Conservation (phyloP, 176 grass and related monocot genomes). For the Oryza brachyantha region DNA sequence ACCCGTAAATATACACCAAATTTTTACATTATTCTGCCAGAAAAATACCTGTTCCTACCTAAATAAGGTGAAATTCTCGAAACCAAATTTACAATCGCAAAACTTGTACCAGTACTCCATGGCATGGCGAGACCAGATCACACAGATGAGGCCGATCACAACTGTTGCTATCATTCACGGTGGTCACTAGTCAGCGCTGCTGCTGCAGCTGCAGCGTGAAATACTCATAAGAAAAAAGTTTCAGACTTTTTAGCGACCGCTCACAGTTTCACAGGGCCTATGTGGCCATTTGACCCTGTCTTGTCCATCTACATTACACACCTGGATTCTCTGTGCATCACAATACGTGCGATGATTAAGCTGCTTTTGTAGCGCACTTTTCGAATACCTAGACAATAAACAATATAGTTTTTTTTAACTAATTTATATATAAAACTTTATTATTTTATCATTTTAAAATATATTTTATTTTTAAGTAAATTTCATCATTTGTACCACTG, state of each 20-base stretch:
- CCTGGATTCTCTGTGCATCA: conserved; percentile 26
- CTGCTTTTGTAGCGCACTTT: no score
- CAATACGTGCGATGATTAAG: no score
- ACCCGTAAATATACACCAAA: no score
- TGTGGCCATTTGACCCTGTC: conserved; percentile 42
- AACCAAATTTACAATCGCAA: neutral
- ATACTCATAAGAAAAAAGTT: conserved; percentile 6
- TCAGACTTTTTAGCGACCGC: conserved; percentile 30
- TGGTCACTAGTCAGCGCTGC: neutral
- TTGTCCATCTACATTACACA: neutral
- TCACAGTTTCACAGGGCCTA: conserved; percentile 40
- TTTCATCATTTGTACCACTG: no score
- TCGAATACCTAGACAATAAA: no score
- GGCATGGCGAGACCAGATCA: neutral
- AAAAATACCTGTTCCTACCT: neutral
- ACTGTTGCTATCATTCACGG: conserved; percentile 19
- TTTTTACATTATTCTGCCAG: neutral
- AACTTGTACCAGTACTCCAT: neutral
- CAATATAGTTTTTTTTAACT: no score
- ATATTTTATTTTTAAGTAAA: no score
- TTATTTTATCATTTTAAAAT: no score
- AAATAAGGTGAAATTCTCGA: neutral
- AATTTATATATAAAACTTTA: no score
- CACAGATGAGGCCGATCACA: neutral
- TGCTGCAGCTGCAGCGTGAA: conserved; percentile 11